Evolutionary conservation across 2,329 filamentous ascomycete species (phyloP).

Genomic region (Aspergillus fijiensis): DNA sequence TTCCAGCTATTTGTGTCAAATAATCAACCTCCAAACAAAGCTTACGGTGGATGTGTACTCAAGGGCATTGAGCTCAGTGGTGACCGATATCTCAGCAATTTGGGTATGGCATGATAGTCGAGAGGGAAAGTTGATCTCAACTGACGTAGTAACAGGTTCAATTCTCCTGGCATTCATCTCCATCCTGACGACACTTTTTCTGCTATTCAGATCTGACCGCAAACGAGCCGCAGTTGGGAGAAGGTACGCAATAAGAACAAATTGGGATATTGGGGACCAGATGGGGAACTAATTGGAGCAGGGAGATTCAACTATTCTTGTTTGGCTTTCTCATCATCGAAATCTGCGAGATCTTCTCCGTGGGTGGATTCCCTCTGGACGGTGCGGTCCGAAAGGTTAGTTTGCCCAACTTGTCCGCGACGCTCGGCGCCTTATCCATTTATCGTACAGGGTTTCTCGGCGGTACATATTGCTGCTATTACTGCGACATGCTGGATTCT

Average conservation of each 20-base stretch:
- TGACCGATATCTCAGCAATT: slow-evolving; percentile 70
- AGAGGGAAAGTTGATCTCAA: neutral
- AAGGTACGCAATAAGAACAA: slow-evolving; percentile 58
- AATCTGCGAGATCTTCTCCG: slow-evolving; percentile 94
- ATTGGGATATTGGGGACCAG: neutral
- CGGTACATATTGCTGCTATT: slow-evolving; percentile 86
- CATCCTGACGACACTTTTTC: slow-evolving; percentile 64
- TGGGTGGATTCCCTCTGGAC: slow-evolving; percentile 81
- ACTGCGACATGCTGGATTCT: slow-evolving; percentile 86
- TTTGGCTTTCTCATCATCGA: slow-evolving; percentile 80
- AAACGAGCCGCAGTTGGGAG: slow-evolving; percentile 93
- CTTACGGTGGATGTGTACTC: slow-evolving; percentile 70
- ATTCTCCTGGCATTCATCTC: slow-evolving; percentile 79
- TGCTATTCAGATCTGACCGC: slow-evolving; percentile 77
- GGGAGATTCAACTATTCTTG: slow-evolving; percentile 96
- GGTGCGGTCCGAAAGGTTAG: slow-evolving; percentile 66
- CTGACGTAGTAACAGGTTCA: slow-evolving; percentile 60
- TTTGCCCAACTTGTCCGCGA: slow-evolving; percentile 29
- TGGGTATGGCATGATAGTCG: slow-evolving; percentile 59
- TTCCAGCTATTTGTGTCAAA: slow-evolving; percentile 63
- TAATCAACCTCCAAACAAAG: slow-evolving; percentile 60
- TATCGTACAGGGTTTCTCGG: slow-evolving; percentile 70
- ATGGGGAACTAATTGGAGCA: slow-evolving; percentile 39
- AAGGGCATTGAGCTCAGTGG: slow-evolving; percentile 70
- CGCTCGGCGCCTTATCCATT: slow-evolving; percentile 13